Base-by-base conservation (phyloP, 371 early-diverging fungal species). In the Zopfochytrium polystomum region DNA sequence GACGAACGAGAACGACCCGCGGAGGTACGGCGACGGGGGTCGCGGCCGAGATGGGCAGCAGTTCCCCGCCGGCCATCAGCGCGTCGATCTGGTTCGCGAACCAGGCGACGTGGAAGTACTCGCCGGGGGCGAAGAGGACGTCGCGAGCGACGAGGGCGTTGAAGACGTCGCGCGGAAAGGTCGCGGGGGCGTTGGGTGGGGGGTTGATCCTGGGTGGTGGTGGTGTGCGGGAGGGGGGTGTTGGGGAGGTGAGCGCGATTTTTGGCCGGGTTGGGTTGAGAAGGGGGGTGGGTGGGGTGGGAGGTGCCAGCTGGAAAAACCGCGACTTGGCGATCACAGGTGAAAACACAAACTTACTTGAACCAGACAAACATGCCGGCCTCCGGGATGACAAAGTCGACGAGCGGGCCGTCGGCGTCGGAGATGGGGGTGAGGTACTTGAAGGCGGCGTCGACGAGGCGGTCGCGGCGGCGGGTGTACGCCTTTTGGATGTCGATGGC, bases 301-400 rank as follows among this genome's bases (percentile, higher is more conserved):
- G 46, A 20, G 6, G 46, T 15, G 11, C 9, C 20, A 23, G 6
- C 15, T 7, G 30, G 20, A 30, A 4, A 34, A 29, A n/a, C 7
- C 22, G n/a, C 11, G 7, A 31, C 32, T 9, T 9, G 6, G 52
- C 7, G 6, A 33, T 7, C 52, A 15, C 15, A 31, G 31, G n/a
- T n/a, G 7, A 23, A 38, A 47, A 47, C 7, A 47, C 7, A 25
- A 30, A 18, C 43, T 34, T 33, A 46, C 62, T 56, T 61, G 35
- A 38, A 49, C 55, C 56, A 62, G 29, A 62, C n/a, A 38, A 62
- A 62, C 63, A 62, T 62, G 3, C 63, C 63, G 9, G 48, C n/a
- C 11, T 43, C 43, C 3, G 63, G 63, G 3, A 47, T 34, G 31
- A n/a, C 48, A 25, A 31, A 62, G 4, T 55, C 55, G 2, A 43